Conservation (phyloP, 192 early-diverging fungal species). For the Dissophora ornata region DNA sequence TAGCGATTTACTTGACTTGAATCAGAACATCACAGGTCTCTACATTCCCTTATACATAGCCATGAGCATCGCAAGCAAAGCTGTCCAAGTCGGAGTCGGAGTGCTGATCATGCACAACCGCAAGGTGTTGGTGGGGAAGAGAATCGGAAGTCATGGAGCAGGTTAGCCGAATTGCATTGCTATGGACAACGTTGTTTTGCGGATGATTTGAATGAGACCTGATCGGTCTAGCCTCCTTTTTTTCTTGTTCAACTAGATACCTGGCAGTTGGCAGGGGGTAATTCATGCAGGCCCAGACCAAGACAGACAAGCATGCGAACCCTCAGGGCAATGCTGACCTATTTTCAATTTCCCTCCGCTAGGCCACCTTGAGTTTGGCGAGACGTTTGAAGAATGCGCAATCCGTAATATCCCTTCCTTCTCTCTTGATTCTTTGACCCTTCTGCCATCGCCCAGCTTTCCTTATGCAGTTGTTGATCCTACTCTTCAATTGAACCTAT, state of each 20-base stretch:
- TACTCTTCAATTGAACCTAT: neutral
- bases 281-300: neutral
- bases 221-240: neutral
- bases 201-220: neutral
- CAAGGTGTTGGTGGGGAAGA: slow-evolving; percentile 62
- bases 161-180: slow-evolving; percentile 25
- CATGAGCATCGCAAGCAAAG: neutral
- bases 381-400: slow-evolving; percentile 66
- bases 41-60: no score
- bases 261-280: slow-evolving; percentile 65
- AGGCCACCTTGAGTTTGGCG: slow-evolving; percentile 67
- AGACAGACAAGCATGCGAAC: no score
- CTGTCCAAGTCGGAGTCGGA: slow-evolving; percentile 46
- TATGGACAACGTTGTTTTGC: no score
- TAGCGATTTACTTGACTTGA: no score
- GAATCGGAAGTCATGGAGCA: slow-evolving; percentile 68
- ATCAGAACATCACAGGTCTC: no score
- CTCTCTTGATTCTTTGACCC: neutral
- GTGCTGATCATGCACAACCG: slow-evolving; percentile 35
- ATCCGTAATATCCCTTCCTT: slow-evolving; percentile 51
- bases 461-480: neutral
- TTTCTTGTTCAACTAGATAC: slow-evolving; percentile 21
- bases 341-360: neutral
- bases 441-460: neutral
- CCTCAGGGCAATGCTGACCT: neutral